phyloP scores from a whole-genome alignment of 148 eudicot species.

The Persicaria maculosa region DNA sequence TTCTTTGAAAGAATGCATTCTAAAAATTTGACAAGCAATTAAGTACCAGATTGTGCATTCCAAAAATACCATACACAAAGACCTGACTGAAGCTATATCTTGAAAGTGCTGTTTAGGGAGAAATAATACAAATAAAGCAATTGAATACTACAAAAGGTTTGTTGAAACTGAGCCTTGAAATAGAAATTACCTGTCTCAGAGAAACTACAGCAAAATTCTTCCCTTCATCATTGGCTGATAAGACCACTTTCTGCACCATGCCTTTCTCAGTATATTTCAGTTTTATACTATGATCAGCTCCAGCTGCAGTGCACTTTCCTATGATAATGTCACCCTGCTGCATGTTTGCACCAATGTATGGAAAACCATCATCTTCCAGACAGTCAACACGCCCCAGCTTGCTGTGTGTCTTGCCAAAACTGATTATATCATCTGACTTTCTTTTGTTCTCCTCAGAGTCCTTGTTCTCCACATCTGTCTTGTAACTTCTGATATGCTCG shows the following conservation, averaged over 20 bases:
- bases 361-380: constrained; percentile 95
- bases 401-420: constrained; percentile 82
- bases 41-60: neutral
- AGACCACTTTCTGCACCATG: constrained; percentile 87
- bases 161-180: neutral
- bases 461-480: constrained; percentile 74
- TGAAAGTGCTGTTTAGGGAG: neutral
- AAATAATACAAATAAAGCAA: neutral
- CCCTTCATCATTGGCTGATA: constrained; percentile 93
- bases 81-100: neutral
- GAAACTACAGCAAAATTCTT: constrained; percentile 91
- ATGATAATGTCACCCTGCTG: constrained; percentile 86
- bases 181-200: constrained; percentile 66
- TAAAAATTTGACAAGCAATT: neutral
- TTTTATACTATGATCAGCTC: constrained; percentile 79
- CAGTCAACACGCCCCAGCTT: constrained; percentile 83
- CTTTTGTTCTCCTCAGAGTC: constrained; percentile 49
- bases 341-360: constrained; percentile 75
- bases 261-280: constrained; percentile 93
- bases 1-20: neutral
- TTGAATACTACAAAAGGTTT: neutral
- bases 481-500: constrained; percentile 82
- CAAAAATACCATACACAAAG: neutral
- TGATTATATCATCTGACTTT: constrained; percentile 52
- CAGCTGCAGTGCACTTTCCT: constrained; percentile 72